A percentile compares a stretch with the other conserved stretches of the same genome.
These are phyloP conservation scores for Diplotaxis tenuifolia DNA, from an alignment of 345 rosid genomes.

Conservation along the genomic window DNA sequence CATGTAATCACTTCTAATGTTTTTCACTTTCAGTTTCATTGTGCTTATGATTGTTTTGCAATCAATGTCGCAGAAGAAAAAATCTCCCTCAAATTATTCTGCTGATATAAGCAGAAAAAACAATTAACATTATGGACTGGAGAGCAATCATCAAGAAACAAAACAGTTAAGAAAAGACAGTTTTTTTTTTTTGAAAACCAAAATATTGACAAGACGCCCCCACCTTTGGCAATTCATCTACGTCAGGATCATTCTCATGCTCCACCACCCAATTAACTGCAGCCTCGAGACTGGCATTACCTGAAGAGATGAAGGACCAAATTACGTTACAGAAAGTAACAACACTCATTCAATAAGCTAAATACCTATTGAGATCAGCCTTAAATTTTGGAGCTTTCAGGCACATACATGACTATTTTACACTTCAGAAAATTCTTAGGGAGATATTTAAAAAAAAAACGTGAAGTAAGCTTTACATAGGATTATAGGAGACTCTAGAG, in stretches of 20 bases:
- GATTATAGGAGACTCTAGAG: neutral
- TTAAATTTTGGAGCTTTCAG: neutral
- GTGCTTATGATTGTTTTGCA: no score
- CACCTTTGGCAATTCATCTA: slow-evolving; percentile 94
- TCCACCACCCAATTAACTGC: slow-evolving; percentile 96
- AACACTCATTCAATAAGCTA: no score
- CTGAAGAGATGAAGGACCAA: no score
- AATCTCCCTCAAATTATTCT: no score
- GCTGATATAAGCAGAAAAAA: no score
- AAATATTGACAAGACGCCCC: slow-evolving; percentile 15
- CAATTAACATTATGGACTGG: neutral
- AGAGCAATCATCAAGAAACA: neutral
- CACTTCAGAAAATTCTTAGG: neutral
- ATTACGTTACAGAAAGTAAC: slow-evolving; percentile 10
- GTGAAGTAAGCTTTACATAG: neutral
- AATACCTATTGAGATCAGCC: neutral
- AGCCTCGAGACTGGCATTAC: no score
- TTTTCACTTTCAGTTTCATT: no score
- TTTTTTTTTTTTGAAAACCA: slow-evolving; percentile 5
- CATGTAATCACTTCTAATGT: no score
- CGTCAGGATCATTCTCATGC: slow-evolving; percentile 87
- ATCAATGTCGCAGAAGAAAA: no score
- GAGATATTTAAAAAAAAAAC: neutral
- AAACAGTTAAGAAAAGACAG: neutral
- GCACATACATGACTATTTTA: neutral